Evolutionary conservation across 2,329 filamentous ascomycete species (phyloP).

Genomic region (Phialophora tarda): DNA sequence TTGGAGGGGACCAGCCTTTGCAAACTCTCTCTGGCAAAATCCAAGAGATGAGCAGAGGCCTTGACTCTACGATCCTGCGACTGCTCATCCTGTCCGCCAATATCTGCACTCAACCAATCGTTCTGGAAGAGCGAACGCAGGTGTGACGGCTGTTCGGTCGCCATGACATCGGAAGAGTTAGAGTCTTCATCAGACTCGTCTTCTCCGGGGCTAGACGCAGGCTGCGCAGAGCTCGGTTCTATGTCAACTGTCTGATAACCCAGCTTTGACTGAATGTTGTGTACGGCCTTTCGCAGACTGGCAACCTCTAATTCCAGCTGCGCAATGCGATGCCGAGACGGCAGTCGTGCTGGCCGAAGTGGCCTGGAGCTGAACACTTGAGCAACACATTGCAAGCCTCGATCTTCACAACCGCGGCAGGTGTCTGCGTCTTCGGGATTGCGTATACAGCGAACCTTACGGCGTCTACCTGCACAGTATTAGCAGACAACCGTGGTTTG

Average conservation of each 20-base stretch:
- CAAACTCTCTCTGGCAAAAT: constrained; percentile 23
- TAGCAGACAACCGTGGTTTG: neutral
- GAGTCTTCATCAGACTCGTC: constrained; percentile 27
- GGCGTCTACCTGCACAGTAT: constrained; percentile 29
- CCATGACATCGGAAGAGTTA: constrained; percentile 22
- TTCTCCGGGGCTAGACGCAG: constrained; percentile 6
- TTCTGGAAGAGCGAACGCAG: constrained; percentile 30
- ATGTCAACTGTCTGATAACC: constrained; percentile 10
- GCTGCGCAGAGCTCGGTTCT: constrained; percentile 1
- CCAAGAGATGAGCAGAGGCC: constrained; percentile 20
- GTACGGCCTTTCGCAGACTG: constrained; percentile 22
- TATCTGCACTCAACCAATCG: constrained; percentile 26
- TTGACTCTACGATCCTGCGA: constrained; percentile 14
- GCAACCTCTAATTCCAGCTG: constrained; percentile 29
- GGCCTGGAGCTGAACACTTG: constrained; percentile 22
- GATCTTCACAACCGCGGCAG: constrained; percentile 33
- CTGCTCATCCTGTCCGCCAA: constrained; percentile 5
- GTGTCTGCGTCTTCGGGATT: constrained; percentile 19
- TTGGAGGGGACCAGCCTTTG: constrained; percentile 27
- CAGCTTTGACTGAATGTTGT: constrained; percentile 25
- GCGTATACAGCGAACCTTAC: constrained; percentile 32
- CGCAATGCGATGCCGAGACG: constrained; percentile 26
- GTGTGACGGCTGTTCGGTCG: constrained; percentile 24
- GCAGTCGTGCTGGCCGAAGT: constrained; percentile 7
- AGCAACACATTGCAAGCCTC: constrained; percentile 23